phyloP scores from a whole-genome alignment of 2,329 filamentous ascomycete species.

The Penicillium freii region DNA sequence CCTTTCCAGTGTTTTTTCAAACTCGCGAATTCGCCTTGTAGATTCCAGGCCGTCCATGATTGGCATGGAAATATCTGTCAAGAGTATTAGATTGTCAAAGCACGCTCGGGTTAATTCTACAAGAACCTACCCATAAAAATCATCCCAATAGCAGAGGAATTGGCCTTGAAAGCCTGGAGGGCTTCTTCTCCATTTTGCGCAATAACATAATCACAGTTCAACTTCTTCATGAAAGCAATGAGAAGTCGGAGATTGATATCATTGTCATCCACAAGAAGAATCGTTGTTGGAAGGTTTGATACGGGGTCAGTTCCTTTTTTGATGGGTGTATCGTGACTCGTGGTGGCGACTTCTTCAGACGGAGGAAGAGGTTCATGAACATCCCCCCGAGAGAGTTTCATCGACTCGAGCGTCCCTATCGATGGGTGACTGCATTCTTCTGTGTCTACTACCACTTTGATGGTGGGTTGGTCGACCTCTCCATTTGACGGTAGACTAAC shows the following conservation, averaged over 20 bases:
- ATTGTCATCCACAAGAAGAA: conserved; percentile 41
- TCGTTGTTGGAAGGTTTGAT: not conserved
- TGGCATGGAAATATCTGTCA: conserved; percentile 37
- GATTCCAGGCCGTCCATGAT: conserved; percentile 37
- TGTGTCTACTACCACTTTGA: not conserved
- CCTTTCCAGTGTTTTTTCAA: conserved; percentile 15
- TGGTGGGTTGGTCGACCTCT: not conserved
- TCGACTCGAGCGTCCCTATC: too few species aligned
- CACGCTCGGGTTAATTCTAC: too few species aligned
- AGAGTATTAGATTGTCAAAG: not conserved
- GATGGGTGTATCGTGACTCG: not conserved
- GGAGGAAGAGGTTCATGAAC: not conserved
- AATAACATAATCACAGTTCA: conserved; percentile 28
- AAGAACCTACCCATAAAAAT: conserved; percentile 21
- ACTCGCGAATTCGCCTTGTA: conserved; percentile 28
- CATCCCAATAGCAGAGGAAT: conserved; percentile 1
- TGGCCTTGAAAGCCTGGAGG: conserved; percentile 26
- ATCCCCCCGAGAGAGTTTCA: not conserved
- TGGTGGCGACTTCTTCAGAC: not conserved
- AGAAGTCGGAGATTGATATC: conserved; percentile 35
- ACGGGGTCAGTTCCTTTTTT: too few species aligned
- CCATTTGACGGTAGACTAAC: not conserved
- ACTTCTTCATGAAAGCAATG: conserved; percentile 31
- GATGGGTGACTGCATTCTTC: not conserved
- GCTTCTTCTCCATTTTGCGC: conserved; percentile 39